A percentile compares a stretch with the other conserved stretches of the same genome.
Conservation (phyloP, 1,139 yeast genomes). For the Kodamaea suecica region DNA sequence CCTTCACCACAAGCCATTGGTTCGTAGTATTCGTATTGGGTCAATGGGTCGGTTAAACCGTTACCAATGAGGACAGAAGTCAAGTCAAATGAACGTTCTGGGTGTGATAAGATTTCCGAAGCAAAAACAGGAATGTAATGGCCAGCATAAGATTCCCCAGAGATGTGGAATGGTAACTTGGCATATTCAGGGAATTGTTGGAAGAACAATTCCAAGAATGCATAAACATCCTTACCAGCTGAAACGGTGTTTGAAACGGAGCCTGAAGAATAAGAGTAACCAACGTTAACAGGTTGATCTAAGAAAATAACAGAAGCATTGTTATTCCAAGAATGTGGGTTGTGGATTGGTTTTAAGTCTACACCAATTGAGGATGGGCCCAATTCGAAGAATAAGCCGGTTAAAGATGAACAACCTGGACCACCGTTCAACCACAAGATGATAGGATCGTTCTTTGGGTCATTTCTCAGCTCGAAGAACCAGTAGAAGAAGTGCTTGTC, state of each 20-base stretch:
- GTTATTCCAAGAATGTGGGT: constrained; percentile 83
- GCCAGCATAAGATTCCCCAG: constrained; percentile 99
- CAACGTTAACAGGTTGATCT: constrained; percentile 94
- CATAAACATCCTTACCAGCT: constrained; percentile 91
- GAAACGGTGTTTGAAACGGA: constrained; percentile 74
- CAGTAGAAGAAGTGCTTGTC: constrained; percentile 81
- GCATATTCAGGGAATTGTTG: constrained; percentile 85
- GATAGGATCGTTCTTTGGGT: constrained; percentile 80
- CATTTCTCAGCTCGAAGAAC: constrained; percentile 89
- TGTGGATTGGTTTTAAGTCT: constrained; percentile 65
- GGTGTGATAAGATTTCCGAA: constrained; percentile 74
- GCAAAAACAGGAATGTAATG: constrained; percentile 96
- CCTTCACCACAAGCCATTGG: constrained; percentile 98
- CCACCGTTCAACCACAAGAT: constrained; percentile 90
- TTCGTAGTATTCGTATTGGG: constrained; percentile 83
- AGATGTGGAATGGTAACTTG: constrained; percentile 79
- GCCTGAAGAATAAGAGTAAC: constrained; percentile 73
- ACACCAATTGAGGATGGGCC: constrained; percentile 78
- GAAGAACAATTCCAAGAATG: constrained; percentile 86
- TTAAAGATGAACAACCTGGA: constrained; percentile 86
- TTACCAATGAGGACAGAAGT: constrained; percentile 91
- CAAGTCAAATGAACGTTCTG: constrained; percentile 76
- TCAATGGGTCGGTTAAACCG: constrained; percentile 90
- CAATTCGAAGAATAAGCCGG: constrained; percentile 88
- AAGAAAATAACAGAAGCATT: constrained; percentile 89